Percentiles rank a stretch among this genome's conserved stretches.
Conservation (phyloP, 2,329 filamentous ascomycete species). For the Niveomyces coronatus region DNA sequence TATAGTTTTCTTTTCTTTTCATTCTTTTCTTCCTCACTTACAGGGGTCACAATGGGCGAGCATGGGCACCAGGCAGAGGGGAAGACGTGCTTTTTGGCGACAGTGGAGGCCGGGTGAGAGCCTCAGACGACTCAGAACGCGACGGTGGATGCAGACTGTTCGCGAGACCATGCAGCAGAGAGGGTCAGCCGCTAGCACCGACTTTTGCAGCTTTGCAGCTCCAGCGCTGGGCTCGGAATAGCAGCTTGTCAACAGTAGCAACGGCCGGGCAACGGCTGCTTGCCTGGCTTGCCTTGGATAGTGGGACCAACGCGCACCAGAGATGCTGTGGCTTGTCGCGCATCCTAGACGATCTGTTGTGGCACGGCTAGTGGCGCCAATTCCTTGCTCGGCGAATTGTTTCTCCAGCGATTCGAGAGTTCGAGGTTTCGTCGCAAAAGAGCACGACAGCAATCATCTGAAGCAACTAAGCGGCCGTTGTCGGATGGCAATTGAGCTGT, state of each 20-base stretch:
- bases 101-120: slow-evolving; percentile 9
- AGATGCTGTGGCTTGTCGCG: slow-evolving; percentile 21
- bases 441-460: slow-evolving; percentile 5
- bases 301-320: slow-evolving; percentile 4
- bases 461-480: neutral
- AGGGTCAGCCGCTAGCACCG: slow-evolving; percentile 10
- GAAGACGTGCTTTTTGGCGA: slow-evolving; percentile 11
- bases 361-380: slow-evolving; percentile 9
- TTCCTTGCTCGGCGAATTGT: slow-evolving; percentile 15
- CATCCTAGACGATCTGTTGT: slow-evolving; percentile 1
- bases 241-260: slow-evolving; percentile 39
- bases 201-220: too few relatives aligned
- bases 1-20: neutral
- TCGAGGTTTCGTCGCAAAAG: slow-evolving; percentile 7
- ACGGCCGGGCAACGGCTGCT: slow-evolving; percentile 43
- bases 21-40: too few relatives aligned
- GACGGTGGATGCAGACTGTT: slow-evolving; percentile 11
- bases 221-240: too few relatives aligned
- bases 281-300: slow-evolving; percentile 30
- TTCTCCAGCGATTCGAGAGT: slow-evolving; percentile 19
- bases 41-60: slow-evolving; percentile 4
- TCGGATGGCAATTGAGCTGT: neutral
- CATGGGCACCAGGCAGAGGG: slow-evolving; percentile 5
- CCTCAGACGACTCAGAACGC: slow-evolving; percentile 14
- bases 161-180: slow-evolving; percentile 7